These are phyloP conservation scores for Coriaria nepalensis DNA, from an alignment of 306 rosid species.

Conservation along the genomic window DNA sequence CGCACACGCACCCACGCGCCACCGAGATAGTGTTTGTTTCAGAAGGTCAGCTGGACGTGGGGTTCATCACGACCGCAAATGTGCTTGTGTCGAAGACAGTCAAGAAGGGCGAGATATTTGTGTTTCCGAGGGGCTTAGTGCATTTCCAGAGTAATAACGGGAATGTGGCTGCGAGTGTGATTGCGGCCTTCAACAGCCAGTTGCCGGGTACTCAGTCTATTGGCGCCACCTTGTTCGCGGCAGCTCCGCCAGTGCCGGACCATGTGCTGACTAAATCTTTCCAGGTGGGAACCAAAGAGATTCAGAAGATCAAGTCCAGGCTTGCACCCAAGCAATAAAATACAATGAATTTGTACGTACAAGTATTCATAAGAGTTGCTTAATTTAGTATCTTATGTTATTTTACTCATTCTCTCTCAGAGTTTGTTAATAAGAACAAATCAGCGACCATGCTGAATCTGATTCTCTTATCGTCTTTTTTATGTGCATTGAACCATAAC, in stretches of 20 bases:
- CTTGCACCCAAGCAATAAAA: constrained; percentile 55
- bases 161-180: constrained; percentile 34
- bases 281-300: constrained; percentile 41
- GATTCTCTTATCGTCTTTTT: too few species aligned
- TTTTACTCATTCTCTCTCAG: too few species aligned
- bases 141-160: constrained; percentile 85
- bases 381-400: too few species aligned
- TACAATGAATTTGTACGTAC: too few species aligned
- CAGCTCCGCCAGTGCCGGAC: constrained; percentile 59
- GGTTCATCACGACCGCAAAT: constrained; percentile 60
- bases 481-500: too few species aligned
- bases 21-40: constrained; percentile 73
- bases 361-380: too few species aligned
- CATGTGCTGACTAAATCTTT: constrained; percentile 53
- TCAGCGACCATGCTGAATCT: too few species aligned
- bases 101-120: constrained; percentile 57
- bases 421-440: too few species aligned
- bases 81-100: constrained; percentile 54
- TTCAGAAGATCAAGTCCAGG: constrained; percentile 51
- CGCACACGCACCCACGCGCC: constrained; percentile 94
- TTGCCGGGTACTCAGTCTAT: constrained; percentile 64
- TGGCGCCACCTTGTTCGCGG: constrained; percentile 42
- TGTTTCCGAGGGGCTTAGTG: constrained; percentile 62
- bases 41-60: constrained; percentile 59
- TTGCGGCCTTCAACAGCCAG: constrained; percentile 74